Base-by-base conservation (phyloP, 345 rosid genomes). In the Eucalyptus urophylla region DNA sequence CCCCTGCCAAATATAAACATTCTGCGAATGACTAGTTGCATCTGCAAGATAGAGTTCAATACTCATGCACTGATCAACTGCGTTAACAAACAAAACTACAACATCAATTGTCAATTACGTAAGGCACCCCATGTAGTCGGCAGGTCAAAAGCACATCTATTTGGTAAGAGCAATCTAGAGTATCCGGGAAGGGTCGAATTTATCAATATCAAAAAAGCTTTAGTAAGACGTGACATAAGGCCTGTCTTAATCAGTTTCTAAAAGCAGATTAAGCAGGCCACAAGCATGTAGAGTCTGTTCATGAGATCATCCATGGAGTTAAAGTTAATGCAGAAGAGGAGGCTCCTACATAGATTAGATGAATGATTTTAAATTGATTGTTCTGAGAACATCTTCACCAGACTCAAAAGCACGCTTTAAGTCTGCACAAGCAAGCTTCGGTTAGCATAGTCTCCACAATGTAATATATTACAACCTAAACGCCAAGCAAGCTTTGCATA, bases 1-100 rank as follows among this genome's bases (percentile, higher is more conserved):
- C 99, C 98, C 95, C 99, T 95, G 58, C 99, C 99, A 53, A 97
- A 96, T 86, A 98, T 98, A 93, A 97, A 97, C 97, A 97, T 92
- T 86, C 96, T 93, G 87, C 86, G 86, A 14, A 97, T 85, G 88
- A 97, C 98, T 93, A 93, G 96, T 89, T 93, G 94, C 45, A 96
- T 95, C 98, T 97, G 97, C 94, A 93, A 89, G 60, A 65, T 86
- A 87, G 58, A 86, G 86, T 50, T 25, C 83, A 17, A 86, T 24
- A 80, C 50, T 47, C 22, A 47, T 51, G 86, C 86, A 89, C 69
- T 27, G 3, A 8, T 29, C 5, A n/a, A n/a, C 37, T 65, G 19
- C 49, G 6, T 72, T 43, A 80, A 90, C 58, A 45, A 8, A 89
- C 37, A 80, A 43, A 86, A 44, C 15, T 7, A 10, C 25, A 29